Evolutionary conservation across 768 basidiomycete species (phyloP).

Genomic region (Russula abietina): DNA sequence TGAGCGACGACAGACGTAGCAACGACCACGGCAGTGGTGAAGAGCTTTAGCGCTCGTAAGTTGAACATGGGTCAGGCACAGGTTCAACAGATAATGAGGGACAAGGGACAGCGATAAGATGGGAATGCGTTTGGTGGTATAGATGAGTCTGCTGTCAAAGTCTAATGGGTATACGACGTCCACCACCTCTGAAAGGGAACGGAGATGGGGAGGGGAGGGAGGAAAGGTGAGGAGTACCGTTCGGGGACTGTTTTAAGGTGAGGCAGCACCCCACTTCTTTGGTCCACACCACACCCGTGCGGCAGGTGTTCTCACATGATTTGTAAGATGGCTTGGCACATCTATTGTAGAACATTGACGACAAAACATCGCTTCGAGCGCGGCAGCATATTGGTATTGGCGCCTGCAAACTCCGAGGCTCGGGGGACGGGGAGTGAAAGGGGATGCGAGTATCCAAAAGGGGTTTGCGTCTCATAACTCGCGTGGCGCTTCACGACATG

Average conservation of each 20-base stretch:
- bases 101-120: background rate
- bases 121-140: background rate
- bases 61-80: background rate
- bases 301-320: no score
- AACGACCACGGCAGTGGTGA: background rate
- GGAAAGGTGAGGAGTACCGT: background rate
- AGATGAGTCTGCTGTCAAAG: background rate
- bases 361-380: no score
- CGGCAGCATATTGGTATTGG: no score
- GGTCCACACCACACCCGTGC: background rate
- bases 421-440: no score
- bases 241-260: background rate
- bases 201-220: background rate
- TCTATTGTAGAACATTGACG: no score
- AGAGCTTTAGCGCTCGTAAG: background rate
- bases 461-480: no score
- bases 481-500: no score
- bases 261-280: background rate
- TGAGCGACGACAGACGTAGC: slow-evolving; percentile 9
- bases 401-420: no score
- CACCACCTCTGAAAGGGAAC: background rate
- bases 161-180: background rate
- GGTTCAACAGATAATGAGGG: background rate
- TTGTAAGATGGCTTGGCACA: no score
- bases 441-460: no score